Conservation (phyloP, 305 asterid genomes). For the Caryopteris hybrid region DNA sequence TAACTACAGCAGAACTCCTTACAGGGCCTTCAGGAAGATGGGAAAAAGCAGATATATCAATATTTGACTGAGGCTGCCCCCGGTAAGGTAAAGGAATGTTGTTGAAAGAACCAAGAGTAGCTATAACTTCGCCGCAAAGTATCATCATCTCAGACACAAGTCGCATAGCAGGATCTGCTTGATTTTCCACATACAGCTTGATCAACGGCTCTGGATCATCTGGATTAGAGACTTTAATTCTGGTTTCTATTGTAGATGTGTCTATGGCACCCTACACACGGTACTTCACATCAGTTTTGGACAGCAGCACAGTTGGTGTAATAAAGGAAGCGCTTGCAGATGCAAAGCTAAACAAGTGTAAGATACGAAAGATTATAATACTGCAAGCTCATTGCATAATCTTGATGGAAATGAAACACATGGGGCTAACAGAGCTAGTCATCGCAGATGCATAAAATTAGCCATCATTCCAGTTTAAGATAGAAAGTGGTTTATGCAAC, state of each 20-base stretch:
- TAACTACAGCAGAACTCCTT: constrained; percentile 79
- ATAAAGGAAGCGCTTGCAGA: not conserved
- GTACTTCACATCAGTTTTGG: constrained; percentile 20
- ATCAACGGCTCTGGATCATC: constrained; percentile 87
- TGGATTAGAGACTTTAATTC: constrained; percentile 83
- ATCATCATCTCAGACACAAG: constrained; percentile 98
- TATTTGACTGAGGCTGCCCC: constrained; percentile 94
- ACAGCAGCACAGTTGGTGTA: not conserved
- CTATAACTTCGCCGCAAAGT: constrained; percentile 94
- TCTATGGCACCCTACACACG: constrained; percentile 80
- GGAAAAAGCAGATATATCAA: constrained; percentile 67
- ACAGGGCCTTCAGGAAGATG: constrained; percentile 99
- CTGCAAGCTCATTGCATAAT: not conserved
- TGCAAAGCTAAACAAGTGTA: not conserved
- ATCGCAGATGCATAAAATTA: not conserved
- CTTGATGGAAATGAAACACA: not conserved
- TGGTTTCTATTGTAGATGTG: constrained; percentile 67
- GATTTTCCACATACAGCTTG: constrained; percentile 88
- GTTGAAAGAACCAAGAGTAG: constrained; percentile 75
- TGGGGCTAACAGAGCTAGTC: not conserved
- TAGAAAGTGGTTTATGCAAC: not conserved
- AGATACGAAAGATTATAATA: not conserved
- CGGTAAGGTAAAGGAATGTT: constrained; percentile 79
- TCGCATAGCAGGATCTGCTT: constrained; percentile 92
- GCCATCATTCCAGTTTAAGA: constrained; percentile 3